Percentiles rank a stretch among this genome's conserved stretches.
Evolutionary conservation across 164 flowering plant genomes (phyloP).

Genomic region (Vitis riparia): DNA sequence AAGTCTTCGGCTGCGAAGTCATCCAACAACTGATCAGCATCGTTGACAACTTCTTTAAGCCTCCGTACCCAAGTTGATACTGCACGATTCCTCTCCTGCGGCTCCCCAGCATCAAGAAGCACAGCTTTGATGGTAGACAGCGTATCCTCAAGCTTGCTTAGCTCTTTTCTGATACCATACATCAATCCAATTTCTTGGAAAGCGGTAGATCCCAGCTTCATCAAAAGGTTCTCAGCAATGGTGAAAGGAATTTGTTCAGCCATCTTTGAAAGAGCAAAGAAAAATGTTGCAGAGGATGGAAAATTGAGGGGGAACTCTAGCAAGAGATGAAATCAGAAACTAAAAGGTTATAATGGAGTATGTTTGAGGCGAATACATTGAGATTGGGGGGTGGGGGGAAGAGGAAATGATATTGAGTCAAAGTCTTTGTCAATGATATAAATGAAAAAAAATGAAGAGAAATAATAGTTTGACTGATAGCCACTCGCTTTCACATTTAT

Average conservation of each 20-base stretch:
- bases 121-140: slow-evolving; percentile 9
- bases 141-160: background rate
- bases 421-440: too few relatives aligned
- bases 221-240: background rate
- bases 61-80: background rate
- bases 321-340: too few relatives aligned
- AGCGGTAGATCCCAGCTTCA: background rate
- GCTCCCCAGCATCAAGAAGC: slow-evolving; percentile 21
- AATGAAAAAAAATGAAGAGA: too few relatives aligned
- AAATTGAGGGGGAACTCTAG: too few relatives aligned
- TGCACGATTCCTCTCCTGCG: background rate
- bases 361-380: too few relatives aligned
- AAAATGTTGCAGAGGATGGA: too few relatives aligned
- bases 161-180: slow-evolving; percentile 15
- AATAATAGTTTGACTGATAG: too few relatives aligned
- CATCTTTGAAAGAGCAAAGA: background rate
- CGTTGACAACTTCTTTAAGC: slow-evolving; percentile 6
- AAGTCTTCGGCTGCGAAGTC: slow-evolving; percentile 7
- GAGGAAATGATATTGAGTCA: too few relatives aligned
- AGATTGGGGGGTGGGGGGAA: too few relatives aligned
- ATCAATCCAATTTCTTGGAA: background rate
- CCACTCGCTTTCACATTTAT: too few relatives aligned
- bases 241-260: background rate
- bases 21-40: slow-evolving; percentile 18
- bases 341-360: too few relatives aligned